A percentile compares a stretch with the other conserved stretches of the same genome.
These are phyloP conservation scores for Phenoliferia sp. DNA, from an alignment of 1,284 basidiomycete genomes.

Conservation along the genomic window DNA sequence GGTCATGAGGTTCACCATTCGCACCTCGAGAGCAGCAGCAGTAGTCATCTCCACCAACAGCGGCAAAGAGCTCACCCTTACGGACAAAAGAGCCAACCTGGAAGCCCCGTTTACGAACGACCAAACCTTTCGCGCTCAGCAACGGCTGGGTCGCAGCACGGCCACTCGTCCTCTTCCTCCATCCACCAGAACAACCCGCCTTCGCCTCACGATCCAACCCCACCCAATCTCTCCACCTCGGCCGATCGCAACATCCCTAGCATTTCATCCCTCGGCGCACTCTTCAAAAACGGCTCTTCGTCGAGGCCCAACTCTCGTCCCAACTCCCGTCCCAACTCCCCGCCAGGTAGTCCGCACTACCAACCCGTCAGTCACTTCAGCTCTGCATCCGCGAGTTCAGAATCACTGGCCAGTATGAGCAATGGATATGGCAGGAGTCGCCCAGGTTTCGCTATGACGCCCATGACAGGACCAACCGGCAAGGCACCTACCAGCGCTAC, in stretches of 20 bases:
- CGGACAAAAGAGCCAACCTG: constrained; percentile 17
- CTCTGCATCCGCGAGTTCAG: constrained; percentile 2
- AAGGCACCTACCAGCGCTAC: neutral
- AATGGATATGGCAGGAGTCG: neutral
- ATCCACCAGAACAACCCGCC: neutral
- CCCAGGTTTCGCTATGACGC: constrained; percentile 2
- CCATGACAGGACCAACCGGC: neutral
- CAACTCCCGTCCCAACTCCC: neutral
- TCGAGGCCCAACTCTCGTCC: constrained; percentile 1
- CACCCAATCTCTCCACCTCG: no score
- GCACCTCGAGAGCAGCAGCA: neutral
- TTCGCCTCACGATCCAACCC: neutral
- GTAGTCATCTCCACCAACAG: neutral
- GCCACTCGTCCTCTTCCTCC: neutral
- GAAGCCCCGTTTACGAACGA: constrained; percentile 6
- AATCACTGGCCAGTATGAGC: neutral
- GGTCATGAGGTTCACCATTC: neutral
- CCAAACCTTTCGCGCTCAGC: neutral
- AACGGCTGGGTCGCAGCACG: neutral
- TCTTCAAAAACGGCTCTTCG: neutral
- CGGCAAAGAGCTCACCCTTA: constrained; percentile 25
- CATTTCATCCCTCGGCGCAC: constrained; percentile 1
- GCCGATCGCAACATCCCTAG: constrained; percentile 5
- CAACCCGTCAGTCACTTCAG: constrained; percentile 1
- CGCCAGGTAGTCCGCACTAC: neutral